phyloP scores from a whole-genome alignment of 192 early-diverging fungal species.

The Backusella circina region DNA sequence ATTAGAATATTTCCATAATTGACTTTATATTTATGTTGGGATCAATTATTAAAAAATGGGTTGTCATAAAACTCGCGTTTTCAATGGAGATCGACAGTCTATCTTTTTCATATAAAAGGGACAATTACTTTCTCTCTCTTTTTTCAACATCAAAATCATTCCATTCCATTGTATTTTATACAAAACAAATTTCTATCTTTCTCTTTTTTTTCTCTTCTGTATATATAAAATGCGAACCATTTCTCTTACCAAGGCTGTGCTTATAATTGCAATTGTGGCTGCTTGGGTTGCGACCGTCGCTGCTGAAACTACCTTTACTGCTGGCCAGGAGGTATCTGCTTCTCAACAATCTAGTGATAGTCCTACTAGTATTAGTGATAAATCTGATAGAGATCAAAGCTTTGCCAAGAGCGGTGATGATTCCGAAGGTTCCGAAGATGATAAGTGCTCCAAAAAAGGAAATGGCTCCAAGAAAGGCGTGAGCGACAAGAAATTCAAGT shows the following conservation, averaged over 20 bases:
- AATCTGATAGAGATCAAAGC: neutral
- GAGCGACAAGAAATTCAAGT: neutral
- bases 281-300: neutral
- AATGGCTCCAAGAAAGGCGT: neutral
- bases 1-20: neutral
- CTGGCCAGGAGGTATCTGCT: neutral
- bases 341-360: neutral
- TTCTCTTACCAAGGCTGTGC: neutral
- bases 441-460: neutral
- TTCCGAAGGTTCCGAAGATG: neutral
- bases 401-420: neutral
- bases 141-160: neutral
- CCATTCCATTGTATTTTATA: neutral
- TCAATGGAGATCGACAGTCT: neutral
- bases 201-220: neutral
- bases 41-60: neutral
- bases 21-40: neutral
- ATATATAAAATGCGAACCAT: neutral
- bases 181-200: neutral
- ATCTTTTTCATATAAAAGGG: neutral
- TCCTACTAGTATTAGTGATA: neutral
- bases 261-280: neutral
- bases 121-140: neutral
- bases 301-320: neutral
- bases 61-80: neutral